Conservation (phyloP, 805 yeast species). For the Vanderwaltozyma yarrowii region DNA sequence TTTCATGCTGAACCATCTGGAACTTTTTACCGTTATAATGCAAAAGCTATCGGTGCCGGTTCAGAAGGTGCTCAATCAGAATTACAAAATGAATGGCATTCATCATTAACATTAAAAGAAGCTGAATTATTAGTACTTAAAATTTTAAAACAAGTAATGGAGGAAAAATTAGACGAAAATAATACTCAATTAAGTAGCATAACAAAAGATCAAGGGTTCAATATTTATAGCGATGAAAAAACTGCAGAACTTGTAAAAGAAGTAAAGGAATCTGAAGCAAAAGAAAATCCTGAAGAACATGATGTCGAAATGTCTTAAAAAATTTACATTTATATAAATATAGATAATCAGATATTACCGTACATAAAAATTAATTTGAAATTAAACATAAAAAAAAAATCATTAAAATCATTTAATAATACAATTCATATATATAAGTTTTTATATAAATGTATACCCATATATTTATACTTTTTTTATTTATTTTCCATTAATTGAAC, state of each 20-base stretch:
- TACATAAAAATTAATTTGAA: not conserved
- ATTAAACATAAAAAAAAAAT: not conserved
- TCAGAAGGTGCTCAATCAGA: slow-evolving; percentile 99
- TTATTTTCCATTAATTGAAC: not conserved
- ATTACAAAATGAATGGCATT: slow-evolving; percentile 91
- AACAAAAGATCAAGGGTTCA: slow-evolving; percentile 76
- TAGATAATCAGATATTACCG: slow-evolving; percentile 3
- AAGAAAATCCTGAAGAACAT: slow-evolving; percentile 30
- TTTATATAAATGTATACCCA: too few relatives aligned
- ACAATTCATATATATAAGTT: too few relatives aligned
- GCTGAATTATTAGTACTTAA: slow-evolving; percentile 86
- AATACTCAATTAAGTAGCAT: slow-evolving; percentile 94
- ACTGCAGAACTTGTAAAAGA: slow-evolving; percentile 72
- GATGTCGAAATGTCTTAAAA: slow-evolving; percentile 29
- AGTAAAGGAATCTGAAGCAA: slow-evolving; percentile 60
- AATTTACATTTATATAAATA: slow-evolving; percentile 2
- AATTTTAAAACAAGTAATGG: slow-evolving; percentile 96
- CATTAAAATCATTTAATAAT: not conserved
- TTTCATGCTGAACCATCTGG: slow-evolving; percentile 99
- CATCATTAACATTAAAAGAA: slow-evolving; percentile 79
- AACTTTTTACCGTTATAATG: slow-evolving; percentile 93
- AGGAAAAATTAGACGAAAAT: slow-evolving; percentile 89
- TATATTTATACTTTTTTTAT: not conserved
- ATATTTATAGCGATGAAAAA: slow-evolving; percentile 71
- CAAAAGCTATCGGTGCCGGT: slow-evolving; percentile 98